A percentile compares a stretch with the other conserved stretches of the same genome.
phyloP scores from a whole-genome alignment of 345 rosid genomes.

The Salix koriyanagi region DNA sequence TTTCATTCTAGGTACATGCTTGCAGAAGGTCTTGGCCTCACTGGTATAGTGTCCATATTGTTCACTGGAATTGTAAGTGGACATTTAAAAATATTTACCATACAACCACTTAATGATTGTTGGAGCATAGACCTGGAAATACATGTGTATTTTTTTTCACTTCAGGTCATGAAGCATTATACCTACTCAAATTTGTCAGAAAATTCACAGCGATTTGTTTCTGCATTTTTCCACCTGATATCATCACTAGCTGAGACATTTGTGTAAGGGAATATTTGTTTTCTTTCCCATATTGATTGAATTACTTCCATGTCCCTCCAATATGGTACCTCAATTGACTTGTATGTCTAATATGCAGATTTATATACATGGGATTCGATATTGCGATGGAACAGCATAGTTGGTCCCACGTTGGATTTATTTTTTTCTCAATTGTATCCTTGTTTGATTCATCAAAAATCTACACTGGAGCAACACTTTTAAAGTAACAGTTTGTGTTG shows the following conservation, averaged over 20 bases:
- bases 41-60: conserved; percentile 95
- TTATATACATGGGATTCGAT: conserved; percentile 98
- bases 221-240: conserved; percentile 89
- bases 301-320: neutral
- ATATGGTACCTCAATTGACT: conserved; percentile 3
- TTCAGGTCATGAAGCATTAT: conserved; percentile 92
- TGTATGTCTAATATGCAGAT: conserved; percentile 52
- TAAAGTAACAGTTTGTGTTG: conserved; percentile 17
- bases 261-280: conserved; percentile 43
- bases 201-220: conserved; percentile 86
- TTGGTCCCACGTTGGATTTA: conserved; percentile 96
- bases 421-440: conserved; percentile 98
- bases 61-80: conserved; percentile 92
- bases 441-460: conserved; percentile 18
- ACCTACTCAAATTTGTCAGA: conserved; percentile 88
- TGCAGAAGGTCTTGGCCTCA: conserved; percentile 97
- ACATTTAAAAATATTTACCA: neutral
- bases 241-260: conserved; percentile 98
- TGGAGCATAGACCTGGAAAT: conserved; percentile 10
- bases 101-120: neutral
- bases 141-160: conserved; percentile 7
- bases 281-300: conserved; percentile 7
- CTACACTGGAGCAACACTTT: neutral
- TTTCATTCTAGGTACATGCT: conserved; percentile 77
- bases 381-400: conserved; percentile 98